Evolutionary conservation across 1,284 basidiomycete species (phyloP).

Genomic region (Moniliophthora roreri): DNA sequence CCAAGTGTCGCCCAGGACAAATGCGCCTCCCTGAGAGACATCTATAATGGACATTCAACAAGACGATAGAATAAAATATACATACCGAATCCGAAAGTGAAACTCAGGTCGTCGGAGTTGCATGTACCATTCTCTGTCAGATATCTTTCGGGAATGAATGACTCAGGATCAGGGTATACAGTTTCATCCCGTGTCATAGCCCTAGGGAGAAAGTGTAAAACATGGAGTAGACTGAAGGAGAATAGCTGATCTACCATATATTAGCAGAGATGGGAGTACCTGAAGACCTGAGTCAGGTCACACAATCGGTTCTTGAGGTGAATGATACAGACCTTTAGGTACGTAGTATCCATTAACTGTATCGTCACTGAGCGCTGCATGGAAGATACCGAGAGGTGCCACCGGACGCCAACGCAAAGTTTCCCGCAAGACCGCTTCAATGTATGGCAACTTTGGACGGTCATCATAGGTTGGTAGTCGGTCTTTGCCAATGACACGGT

Average conservation of each 20-base stretch:
- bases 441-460: slow-evolving; percentile 3
- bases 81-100: slow-evolving; percentile 3
- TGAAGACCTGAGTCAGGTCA: slow-evolving; percentile 9
- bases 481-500: slow-evolving; percentile 4
- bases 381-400: slow-evolving; percentile 4
- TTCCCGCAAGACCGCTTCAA: slow-evolving; percentile 6
- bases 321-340: slow-evolving; percentile 9
- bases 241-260: background rate
- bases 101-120: slow-evolving; percentile 1
- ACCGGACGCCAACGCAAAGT: slow-evolving; percentile 9
- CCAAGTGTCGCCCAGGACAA: slow-evolving; percentile 15
- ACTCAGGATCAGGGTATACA: slow-evolving; percentile 12
- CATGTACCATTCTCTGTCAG: slow-evolving; percentile 12
- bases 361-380: background rate
- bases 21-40: slow-evolving; percentile 1
- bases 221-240: background rate
- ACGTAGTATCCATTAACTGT: slow-evolving; percentile 2
- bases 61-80: background rate
- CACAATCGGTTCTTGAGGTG: slow-evolving; percentile 7
- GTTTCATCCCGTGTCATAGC: slow-evolving; percentile 5
- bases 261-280: background rate
- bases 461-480: slow-evolving; percentile 4
- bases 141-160: slow-evolving; percentile 16
- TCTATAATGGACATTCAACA: background rate
- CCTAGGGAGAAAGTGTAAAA: background rate